Base-by-base conservation (phyloP, 73 alveolate species). In the Blepharisma stoltei region DNA sequence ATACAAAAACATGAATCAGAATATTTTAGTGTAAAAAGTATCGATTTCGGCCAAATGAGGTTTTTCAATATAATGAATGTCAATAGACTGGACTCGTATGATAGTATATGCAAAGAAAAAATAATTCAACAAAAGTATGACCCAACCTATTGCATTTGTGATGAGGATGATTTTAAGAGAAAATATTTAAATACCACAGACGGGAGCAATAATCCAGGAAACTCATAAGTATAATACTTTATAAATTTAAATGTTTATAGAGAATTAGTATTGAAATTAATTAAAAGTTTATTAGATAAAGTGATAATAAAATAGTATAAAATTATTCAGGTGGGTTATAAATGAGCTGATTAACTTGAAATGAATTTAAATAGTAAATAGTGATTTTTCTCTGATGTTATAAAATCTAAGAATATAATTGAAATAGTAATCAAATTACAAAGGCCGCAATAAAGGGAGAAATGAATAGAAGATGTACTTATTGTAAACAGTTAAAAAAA, bases 61-160 rank as follows among this genome's bases (percentile, higher is more conserved):
- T 38, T 1, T 5, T 14, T 1, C 32, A 44, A 69, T 9, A 44
- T 69, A 38, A 69, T 69, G 67, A 14, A 69, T n/a, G 43, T 46
- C n/a, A 46, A 69, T 14, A 69, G 79, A 69, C 55, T 69, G 1
- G 79, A 69, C 60, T 47, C 65, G 0, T 69, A 69, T 46, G 79
- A 71, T 0, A 80, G 79, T 1, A n/a, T 69, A 1, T 69, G 79
- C 27, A 14, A 69, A 46, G 79, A 69, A 0, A 2, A 14, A n/a
- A 9, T n/a, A 0, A 25, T 14, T 37, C 14, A 1, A 25, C 0
- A 37, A 2, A 80, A 5, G 0, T 7, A 14, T 38, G 79, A 69
- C 6, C 79, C 79, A n/a, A 69, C n/a, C 3, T 44, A 9, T 69
- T 69, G 79, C 38, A 46, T 69, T 38, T 69, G 79, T 69, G 4